These are phyloP conservation scores for Caryopteris hybrid DNA, from an alignment of 305 asterid genomes.

Conservation along the genomic window DNA sequence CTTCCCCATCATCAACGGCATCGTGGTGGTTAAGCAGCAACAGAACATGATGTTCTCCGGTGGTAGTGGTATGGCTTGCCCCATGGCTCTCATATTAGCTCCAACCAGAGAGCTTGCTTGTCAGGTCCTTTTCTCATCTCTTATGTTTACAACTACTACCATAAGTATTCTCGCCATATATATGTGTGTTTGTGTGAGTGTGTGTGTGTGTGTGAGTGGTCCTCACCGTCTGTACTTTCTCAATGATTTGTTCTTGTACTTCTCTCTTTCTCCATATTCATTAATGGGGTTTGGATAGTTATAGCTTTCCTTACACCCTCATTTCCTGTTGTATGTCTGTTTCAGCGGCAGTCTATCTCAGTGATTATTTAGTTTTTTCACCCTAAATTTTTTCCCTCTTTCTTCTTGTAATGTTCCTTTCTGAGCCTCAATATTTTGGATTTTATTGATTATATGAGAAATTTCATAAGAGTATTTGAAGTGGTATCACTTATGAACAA, in stretches of 20 bases:
- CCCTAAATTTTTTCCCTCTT: not conserved
- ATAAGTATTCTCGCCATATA: too few relatives aligned
- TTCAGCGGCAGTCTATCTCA: too few relatives aligned
- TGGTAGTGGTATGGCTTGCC: conserved; percentile 31
- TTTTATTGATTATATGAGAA: not conserved
- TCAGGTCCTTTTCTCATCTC: conserved; percentile 38
- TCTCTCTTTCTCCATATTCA: not conserved
- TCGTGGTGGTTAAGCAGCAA: conserved; percentile 20
- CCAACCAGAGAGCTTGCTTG: conserved; percentile 76
- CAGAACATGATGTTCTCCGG: not conserved
- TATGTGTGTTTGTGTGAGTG: too few relatives aligned
- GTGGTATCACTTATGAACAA: too few relatives aligned
- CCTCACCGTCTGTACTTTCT: too few relatives aligned
- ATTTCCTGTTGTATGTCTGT: not conserved
- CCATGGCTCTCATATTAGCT: conserved; percentile 67
- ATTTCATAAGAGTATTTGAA: not conserved
- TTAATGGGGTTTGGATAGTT: not conserved
- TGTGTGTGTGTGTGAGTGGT: too few relatives aligned
- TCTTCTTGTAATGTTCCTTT: not conserved
- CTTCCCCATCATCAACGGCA: conserved; percentile 58
- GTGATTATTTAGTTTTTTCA: not conserved
- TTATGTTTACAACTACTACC: too few relatives aligned
- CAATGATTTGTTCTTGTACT: not conserved
- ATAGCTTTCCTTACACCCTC: too few relatives aligned
- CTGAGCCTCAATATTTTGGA: not conserved